phyloP scores from a whole-genome alignment of 163 green algal species.

The Scenedesmus sp. region DNA sequence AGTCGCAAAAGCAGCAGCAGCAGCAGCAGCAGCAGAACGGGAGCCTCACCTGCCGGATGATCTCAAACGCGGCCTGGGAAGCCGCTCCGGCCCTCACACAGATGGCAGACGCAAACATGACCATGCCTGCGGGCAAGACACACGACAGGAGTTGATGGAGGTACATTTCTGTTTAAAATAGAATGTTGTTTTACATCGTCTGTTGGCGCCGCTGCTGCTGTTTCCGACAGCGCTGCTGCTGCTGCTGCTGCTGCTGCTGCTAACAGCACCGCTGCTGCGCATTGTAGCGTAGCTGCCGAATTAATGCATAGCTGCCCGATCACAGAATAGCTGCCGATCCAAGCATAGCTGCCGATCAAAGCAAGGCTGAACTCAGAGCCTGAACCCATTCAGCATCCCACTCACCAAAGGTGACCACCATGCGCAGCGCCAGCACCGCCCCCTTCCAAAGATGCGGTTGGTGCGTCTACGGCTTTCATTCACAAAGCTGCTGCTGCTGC shows the following conservation, averaged over 20 bases:
- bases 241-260: neutral
- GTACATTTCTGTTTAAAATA: too few species aligned
- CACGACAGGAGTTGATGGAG: neutral
- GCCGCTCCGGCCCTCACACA: conserved; percentile 61
- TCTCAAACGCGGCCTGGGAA: conserved; percentile 67
- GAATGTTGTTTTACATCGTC: too few species aligned
- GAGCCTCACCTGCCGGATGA: conserved; percentile 57
- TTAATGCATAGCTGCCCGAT: too few species aligned
- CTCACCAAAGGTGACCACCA: conserved; percentile 49
- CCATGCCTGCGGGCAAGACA: conserved; percentile 57
- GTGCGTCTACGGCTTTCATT: neutral
- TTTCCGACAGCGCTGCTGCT: neutral
- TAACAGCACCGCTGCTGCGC: neutral
- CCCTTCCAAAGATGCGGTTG: conserved; percentile 38
- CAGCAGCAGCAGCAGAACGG: neutral
- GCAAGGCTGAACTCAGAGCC: too few species aligned
- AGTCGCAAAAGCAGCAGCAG: neutral
- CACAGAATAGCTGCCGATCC: too few species aligned
- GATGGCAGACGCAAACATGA: conserved; percentile 66
- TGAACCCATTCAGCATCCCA: neutral
- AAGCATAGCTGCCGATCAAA: neutral
- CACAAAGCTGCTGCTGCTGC: neutral
- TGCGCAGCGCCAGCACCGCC: conserved; percentile 45
- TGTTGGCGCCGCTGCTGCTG: neutral
- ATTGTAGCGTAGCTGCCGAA: too few species aligned